Conservation (phyloP, 1,139 yeast genomes). For the Hanseniaspora uvarum region DNA sequence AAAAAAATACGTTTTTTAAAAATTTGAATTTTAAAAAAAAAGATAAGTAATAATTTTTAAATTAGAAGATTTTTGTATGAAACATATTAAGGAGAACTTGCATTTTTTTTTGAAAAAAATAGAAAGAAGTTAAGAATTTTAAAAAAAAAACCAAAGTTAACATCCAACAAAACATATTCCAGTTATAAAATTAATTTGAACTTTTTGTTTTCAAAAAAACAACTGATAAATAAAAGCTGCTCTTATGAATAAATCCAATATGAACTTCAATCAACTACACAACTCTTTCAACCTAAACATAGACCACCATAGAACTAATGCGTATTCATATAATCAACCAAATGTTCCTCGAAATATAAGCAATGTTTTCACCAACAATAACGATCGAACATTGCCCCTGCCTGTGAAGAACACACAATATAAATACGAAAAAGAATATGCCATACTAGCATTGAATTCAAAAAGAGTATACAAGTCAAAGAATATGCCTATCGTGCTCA, state of each 20-base stretch:
- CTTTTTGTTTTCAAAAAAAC: neutral
- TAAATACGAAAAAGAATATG: constrained; percentile 3
- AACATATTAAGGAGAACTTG: no score
- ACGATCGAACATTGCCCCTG: constrained; percentile 7
- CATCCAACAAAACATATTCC: neutral
- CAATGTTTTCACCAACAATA: constrained; percentile 4
- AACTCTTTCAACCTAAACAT: neutral
- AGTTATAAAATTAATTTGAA: no score
- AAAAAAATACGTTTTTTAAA: no score
- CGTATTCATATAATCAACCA: no score
- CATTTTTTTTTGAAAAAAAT: no score
- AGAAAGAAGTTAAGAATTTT: no score
- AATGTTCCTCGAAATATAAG: neutral
- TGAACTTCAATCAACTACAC: neutral
- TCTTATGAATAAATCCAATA: neutral
- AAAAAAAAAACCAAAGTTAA: neutral
- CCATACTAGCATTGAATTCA: neutral
- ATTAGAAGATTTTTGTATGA: no score
- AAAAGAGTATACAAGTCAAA: neutral
- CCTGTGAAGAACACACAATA: constrained; percentile 7
- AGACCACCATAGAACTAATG: neutral
- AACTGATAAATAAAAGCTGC: neutral
- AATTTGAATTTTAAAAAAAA: no score
- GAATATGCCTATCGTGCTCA: neutral
- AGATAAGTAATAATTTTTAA: no score